phyloP scores from a whole-genome alignment of 1,284 basidiomycete genomes.

The Austroboletus novae-zelandiae region DNA sequence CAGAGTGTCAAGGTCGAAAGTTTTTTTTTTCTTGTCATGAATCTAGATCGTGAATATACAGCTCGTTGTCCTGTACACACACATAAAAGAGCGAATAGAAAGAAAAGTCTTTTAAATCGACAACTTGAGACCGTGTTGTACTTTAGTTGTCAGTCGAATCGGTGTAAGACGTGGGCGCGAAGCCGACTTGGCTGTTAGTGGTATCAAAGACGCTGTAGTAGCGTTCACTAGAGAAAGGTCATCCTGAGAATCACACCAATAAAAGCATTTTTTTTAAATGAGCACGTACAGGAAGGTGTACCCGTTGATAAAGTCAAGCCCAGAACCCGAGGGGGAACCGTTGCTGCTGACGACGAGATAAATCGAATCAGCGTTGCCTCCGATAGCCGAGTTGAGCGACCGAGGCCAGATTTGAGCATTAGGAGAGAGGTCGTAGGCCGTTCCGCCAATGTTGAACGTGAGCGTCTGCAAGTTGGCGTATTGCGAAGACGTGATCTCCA shows the following conservation, averaged over 20 bases:
- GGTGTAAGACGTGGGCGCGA: neutral
- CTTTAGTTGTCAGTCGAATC: neutral
- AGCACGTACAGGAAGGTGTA: conserved; percentile 33
- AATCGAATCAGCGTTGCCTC: conserved; percentile 38
- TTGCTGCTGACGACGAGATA: conserved; percentile 45
- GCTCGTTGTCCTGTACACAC: no score
- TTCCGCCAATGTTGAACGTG: conserved; percentile 39
- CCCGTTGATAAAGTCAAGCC: conserved; percentile 35
- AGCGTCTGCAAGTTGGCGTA: conserved; percentile 40
- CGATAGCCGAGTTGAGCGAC: conserved; percentile 40
- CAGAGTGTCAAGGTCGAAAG: no score
- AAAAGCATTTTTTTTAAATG: neutral
- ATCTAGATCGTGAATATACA: no score
- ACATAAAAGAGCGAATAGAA: no score
- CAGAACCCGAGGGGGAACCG: no score
- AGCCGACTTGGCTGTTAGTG: neutral
- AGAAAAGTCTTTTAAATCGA: no score
- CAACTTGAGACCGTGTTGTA: no score
- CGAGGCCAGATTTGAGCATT: conserved; percentile 59
- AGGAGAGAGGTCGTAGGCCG: conserved; percentile 40
- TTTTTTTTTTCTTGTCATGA: no score
- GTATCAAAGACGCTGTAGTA: conserved; percentile 52
- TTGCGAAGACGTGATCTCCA: conserved; percentile 39
- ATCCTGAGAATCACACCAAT: neutral
- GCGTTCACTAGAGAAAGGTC: conserved; percentile 35